Evolutionary conservation across 768 basidiomycete species (phyloP), one percentile per base, ranked within the genome.

Genomic region (Albatrellus ellisii): DNA sequence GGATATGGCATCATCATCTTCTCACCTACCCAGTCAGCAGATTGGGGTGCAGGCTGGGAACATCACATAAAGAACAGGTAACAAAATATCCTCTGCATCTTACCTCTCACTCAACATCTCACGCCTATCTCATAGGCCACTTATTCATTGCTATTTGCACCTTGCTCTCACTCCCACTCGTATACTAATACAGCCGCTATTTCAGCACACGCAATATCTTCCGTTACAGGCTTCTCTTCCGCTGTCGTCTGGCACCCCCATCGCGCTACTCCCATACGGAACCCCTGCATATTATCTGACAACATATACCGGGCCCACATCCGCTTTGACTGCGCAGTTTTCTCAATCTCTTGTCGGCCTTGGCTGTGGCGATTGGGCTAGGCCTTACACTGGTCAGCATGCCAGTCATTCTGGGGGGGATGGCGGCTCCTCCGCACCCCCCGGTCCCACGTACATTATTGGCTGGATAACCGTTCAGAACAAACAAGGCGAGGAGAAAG

Each of bases 401-500:
- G 39, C 8, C 12, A 17, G 7, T 24, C 37, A 11, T 39, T 42
- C 36, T 25, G 32, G 21, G 41, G 22, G 31, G 6, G 28, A 14
- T 21, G 35, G 42, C 10, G 14, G 9, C 11, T 47, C 45, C n/a
- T 11, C 38, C 1, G 25, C 35, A 2, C 37, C 42, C 26, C 29
- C 41, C 31, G 47, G 48, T 28, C 56, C 57, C 2, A 50, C 51
- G 12, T 84, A 75, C 55, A 58, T 84, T 34, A 75, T 87, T 40
- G 80, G 72, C 3, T 87, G 79, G 77, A 66, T 86, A 27, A 70
- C 68, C 25, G 78, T 87, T 15, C 73, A 84, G 57, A 83, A 83
- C 52, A 77, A 71, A 47, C 82, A 80, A 48, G 82, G 80, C 25
- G 84, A 87, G 55, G 81, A 84, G 49, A 86, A 85, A 51, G 84